Base-by-base conservation (phyloP, 306 rosid genomes). In the Fragaria vesca region DNA sequence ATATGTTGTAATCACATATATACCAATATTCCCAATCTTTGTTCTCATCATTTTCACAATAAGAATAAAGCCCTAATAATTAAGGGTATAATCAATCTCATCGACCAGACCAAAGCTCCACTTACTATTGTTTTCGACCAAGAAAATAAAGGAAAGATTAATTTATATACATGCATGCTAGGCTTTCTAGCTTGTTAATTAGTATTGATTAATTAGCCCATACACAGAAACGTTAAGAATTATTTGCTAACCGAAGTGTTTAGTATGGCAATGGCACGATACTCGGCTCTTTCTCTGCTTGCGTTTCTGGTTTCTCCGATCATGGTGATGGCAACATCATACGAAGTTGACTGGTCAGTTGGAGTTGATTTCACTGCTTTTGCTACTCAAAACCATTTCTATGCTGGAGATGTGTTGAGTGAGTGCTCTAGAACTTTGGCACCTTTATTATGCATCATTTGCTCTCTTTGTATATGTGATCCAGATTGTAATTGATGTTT, bases 261-360 rank as follows among this genome's bases (percentile, higher is more conserved):
- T 36, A 36, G 6, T 54, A 54, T 55, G 28, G 26, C 26, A 55
- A 12, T 55, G 65, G 65, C 65, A 58, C 15, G 5, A 11, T 60
- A 26, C 66, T 60, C 17, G 34, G 34, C 36, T 24, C 66, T 60
- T 24, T 7, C 66, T 60, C 36, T 60, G 34, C 26, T 60, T 60
- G 66, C 17, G 36, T 60, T 60, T 60, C 66, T 26, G 7, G 66
- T 60, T 60, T 60, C 66, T 60, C 66, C 66, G 36, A 60, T 24
- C 66, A 24, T 26, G 66, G 66, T 60, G 36, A 60, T 24, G 66
- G 60, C 60, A 52, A 18, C 24, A 4, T 55, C 62, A n/a, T 55
- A 55, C 28, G 62, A 55, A 20, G 28, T 55, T 8, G 28, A 55
- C 26, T 55, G 62, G 62, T 20, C 26, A n/a, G 0, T 1, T 7